Percentiles rank a stretch among this genome's conserved stretches.
phyloP scores from a whole-genome alignment of 768 basidiomycete genomes.

The Russula sp. region DNA sequence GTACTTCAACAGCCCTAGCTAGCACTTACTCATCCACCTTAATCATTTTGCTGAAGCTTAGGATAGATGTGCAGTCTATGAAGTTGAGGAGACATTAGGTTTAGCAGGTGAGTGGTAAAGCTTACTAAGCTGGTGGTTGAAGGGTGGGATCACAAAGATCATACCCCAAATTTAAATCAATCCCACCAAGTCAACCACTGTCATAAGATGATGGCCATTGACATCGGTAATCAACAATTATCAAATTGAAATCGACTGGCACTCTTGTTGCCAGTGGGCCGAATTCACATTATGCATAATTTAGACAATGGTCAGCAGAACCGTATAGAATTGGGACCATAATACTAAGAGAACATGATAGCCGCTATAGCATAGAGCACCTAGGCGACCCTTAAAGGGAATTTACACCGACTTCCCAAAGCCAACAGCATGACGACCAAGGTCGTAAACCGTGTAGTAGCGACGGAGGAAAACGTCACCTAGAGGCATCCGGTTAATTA shows the following conservation, averaged over 20 bases:
- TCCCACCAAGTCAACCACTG: not conserved
- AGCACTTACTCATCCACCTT: too few species aligned
- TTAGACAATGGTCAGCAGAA: not conserved
- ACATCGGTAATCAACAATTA: not conserved
- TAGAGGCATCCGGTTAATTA: conserved; percentile 26
- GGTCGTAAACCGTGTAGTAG: conserved; percentile 88
- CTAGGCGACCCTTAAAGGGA: not conserved
- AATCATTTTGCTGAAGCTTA: too few species aligned
- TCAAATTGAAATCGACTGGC: not conserved
- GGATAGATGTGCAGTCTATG: too few species aligned
- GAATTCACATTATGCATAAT: not conserved
- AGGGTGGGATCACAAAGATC: too few species aligned
- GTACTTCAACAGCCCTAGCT: not conserved
- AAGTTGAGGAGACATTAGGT: too few species aligned
- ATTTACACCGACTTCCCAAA: conserved; percentile 53
- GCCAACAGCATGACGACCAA: conserved; percentile 72
- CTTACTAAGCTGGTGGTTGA: too few species aligned
- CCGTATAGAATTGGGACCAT: not conserved
- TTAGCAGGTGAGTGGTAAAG: too few species aligned
- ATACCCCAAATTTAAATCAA: too few species aligned
- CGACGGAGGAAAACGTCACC: conserved; percentile 90
- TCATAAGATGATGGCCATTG: not conserved
- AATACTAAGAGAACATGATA: not conserved
- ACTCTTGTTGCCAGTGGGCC: not conserved
- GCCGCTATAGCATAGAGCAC: not conserved